Evolutionary conservation across 192 early-diverging fungal genomes (phyloP), one percentile per base, ranked within the genome.

Genomic region (Podila epicladia): DNA sequence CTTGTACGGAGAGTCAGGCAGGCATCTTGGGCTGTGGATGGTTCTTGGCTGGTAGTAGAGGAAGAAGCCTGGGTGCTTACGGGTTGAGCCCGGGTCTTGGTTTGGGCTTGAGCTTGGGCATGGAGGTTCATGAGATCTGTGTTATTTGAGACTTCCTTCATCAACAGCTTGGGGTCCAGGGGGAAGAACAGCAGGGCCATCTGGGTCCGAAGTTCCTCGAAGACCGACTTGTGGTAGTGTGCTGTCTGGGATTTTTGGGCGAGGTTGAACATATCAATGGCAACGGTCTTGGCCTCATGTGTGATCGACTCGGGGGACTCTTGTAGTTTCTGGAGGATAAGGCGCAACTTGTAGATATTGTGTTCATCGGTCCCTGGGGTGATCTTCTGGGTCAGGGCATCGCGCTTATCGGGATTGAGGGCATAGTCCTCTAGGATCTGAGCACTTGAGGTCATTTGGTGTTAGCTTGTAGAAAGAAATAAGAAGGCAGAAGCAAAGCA

Each of bases 351-450:
- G 15, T 64, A 61, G 33, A 69, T 35, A 22, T 60, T 66, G 61
- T 73, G 50, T 0, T 69, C 71, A 9, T 17, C 31, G 9, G 70
- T 38, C 35, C 51, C 55, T 7, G 45, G 26, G 4, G 37, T 51
- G 62, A 57, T 64, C 17, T 35, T 49, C 15, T 73, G 20, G 26
- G 69, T 62, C 4, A 80, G 32, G 0, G 48, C 67, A 4, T 48
- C 29, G 24, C 77, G 70, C 57, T 50, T 15, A 5, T 72, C 66
- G 15, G 77, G 77, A 17, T 80, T 69, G 33, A 80, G 62, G 1
- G 77, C 77, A 41, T 59, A 80, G 20, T 73, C 66, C 24, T 80
- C 77, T 3, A 69, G 35, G n/a, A 45, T 24, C 4, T 53, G 53
- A 12, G 24, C n/a, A 26, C 24, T 55, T 55, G 53, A n/a, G 53